phyloP scores from a whole-genome alignment of 2,329 filamentous ascomycete genomes.

The Peltaster fructicola region DNA sequence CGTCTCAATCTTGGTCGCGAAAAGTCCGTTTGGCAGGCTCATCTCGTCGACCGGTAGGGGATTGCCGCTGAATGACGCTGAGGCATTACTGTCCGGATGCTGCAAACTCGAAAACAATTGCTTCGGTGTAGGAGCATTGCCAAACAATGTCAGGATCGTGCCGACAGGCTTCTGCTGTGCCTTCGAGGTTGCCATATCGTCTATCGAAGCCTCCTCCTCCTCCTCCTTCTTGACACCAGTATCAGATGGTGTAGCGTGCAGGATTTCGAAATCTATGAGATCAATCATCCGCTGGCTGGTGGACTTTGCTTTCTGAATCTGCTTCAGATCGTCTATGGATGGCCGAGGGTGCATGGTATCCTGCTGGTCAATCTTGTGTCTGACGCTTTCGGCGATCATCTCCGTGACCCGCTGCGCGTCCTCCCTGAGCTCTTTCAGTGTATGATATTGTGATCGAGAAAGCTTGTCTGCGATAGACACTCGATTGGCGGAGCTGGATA shows the following conservation, averaged over 20 bases:
- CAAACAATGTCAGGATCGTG: conserved; percentile 58
- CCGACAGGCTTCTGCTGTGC: too few relatives aligned
- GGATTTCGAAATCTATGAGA: too few relatives aligned
- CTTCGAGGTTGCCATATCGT: too few relatives aligned
- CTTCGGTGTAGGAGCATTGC: conserved; percentile 53
- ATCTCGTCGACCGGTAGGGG: conserved; percentile 39
- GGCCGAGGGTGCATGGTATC: too few relatives aligned
- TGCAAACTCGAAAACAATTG: conserved; percentile 80
- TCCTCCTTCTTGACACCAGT: too few relatives aligned
- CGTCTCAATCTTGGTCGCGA: conserved; percentile 47
- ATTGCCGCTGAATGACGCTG: conserved; percentile 2
- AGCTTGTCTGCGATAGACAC: conserved; percentile 23
- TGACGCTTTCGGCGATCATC: conserved; percentile 18
- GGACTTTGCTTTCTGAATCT: conserved; percentile 15
- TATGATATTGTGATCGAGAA: conserved; percentile 21
- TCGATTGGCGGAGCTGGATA: conserved; percentile 17
- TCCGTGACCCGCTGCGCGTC: conserved; percentile 26
- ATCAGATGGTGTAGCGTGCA: too few relatives aligned
- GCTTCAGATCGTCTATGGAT: conserved; percentile 21
- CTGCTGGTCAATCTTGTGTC: too few relatives aligned
- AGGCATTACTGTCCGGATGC: conserved; percentile 20
- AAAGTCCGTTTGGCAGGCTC: conserved; percentile 56
- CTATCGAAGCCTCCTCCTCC: too few relatives aligned
- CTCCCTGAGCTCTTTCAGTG: conserved; percentile 23
- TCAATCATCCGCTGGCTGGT: too few relatives aligned